Evolutionary conservation across 805 yeast species (phyloP), one percentile per base, ranked within the genome.

Genomic region (Wickerhamomyces pijperi): DNA sequence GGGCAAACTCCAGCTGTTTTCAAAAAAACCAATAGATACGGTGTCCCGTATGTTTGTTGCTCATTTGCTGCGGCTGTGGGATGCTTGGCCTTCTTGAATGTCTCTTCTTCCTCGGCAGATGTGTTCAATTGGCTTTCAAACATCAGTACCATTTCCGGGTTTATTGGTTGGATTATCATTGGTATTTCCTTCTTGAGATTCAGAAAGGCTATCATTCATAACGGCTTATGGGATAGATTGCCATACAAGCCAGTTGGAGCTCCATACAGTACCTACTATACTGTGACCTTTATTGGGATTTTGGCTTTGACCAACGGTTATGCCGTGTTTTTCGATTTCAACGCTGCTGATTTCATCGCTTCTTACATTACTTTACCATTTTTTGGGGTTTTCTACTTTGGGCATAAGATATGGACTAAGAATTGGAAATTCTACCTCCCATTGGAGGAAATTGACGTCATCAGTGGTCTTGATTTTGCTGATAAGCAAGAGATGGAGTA

Each of bases 1-100:
- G 83, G 85, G 16, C 78, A 77, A 54, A 86, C 90, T n/a, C 92
- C 92, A 46, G 65, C 64, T 48, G 56, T 82, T 53, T 76, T 82
- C 54, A 63, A 78, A 39, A 71, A 58, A 46, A 76, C 85, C 17
- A 77, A 74, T 63, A 74, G 64, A 50, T 61, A 65, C 59, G 94
- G 94, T 57, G 82, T 83, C 39, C 95, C 94, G 41, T 64, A 49
- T 72, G 80, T n/a, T 59, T 82, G 47, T 55, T 53, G 60, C 52
- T 46, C 53, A 42, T 29, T 64, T 51, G 36, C 64, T 40, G 44
- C 51, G 28, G 31, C 40, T 6, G 75, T 82, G 61, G 70, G 78
- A 45, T 61, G 67, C 35, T 65, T 83, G 48, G 84, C 85, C 5
- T 83, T 67, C 61, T 74, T 83, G 78, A 76, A 78, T 42, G 78